Conservation (phyloP, 176 grass and related monocot species). For the Avena sativa region DNA sequence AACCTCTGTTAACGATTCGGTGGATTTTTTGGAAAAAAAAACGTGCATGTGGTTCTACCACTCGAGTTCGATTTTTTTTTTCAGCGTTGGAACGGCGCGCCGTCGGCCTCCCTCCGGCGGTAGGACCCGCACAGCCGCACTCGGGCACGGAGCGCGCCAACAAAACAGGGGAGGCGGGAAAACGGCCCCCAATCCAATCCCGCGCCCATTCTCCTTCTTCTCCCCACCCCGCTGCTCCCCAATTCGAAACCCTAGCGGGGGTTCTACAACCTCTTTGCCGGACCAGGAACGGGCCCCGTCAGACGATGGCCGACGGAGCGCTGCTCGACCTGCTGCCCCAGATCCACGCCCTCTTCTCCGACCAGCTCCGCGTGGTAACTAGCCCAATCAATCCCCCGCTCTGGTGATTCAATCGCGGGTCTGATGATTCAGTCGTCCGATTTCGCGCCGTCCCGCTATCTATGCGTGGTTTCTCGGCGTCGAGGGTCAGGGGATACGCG, state of each 20-base stretch:
- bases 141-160: background rate
- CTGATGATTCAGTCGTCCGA: background rate
- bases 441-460: background rate
- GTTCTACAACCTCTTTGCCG: slow-evolving; percentile 2
- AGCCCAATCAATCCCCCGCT: background rate
- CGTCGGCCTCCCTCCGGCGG: background rate
- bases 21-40: too few relatives aligned
- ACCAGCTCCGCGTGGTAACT: slow-evolving; percentile 91
- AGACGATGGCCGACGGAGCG: slow-evolving; percentile 64
- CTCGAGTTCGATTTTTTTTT: too few relatives aligned
- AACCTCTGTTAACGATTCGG: too few relatives aligned
- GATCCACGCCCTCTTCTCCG: slow-evolving; percentile 87
- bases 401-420: background rate
- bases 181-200: slow-evolving; percentile 25
- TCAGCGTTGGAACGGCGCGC: background rate
- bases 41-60: too few relatives aligned
- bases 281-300: background rate
- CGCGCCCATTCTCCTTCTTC: background rate
- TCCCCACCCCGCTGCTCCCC: background rate
- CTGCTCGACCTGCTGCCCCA: slow-evolving; percentile 73
- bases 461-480: background rate
- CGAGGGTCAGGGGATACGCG: background rate
- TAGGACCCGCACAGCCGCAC: background rate
- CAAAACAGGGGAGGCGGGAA: slow-evolving; percentile 44
- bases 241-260: slow-evolving; percentile 38